Evolutionary conservation across 768 basidiomycete genomes (phyloP).

Genomic region (Tubosaeta brunneosetosa): DNA sequence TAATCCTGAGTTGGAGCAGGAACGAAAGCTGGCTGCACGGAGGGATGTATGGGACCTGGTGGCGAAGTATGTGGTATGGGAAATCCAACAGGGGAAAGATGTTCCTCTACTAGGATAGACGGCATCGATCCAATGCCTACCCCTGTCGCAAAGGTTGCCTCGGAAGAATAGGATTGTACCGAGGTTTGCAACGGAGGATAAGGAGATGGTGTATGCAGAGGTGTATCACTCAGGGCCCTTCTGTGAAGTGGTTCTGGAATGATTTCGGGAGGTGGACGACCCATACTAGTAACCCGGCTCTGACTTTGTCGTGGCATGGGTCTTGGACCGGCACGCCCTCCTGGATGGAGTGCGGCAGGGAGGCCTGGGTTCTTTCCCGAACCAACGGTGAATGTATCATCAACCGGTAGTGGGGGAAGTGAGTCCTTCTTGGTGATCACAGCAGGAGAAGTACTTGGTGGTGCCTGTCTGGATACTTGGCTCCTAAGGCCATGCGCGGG

Average conservation of each 20-base stretch:
- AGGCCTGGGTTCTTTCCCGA: constrained; percentile 20
- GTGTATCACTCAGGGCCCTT: constrained; percentile 13
- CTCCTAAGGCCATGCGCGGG: constrained; percentile 14
- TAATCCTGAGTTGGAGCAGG: constrained; percentile 2
- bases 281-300: constrained; percentile 5
- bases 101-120: constrained; percentile 16
- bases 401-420: constrained; percentile 40
- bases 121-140: constrained; percentile 6
- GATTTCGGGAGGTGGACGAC: constrained; percentile 7
- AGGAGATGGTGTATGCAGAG: constrained; percentile 8
- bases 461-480: constrained; percentile 7
- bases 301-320: constrained; percentile 17
- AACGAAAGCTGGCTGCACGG: constrained; percentile 11
- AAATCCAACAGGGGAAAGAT: constrained; percentile 1
- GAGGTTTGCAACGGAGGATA: constrained; percentile 7
- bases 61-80: constrained; percentile 3
- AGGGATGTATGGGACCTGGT: not conserved
- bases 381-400: constrained; percentile 18
- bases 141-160: not conserved
- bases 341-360: constrained; percentile 44
- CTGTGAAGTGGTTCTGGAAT: constrained; percentile 5
- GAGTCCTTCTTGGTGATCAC: constrained; percentile 26
- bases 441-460: constrained; percentile 4
- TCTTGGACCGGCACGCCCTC: constrained; percentile 22
- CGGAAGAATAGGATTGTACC: constrained; percentile 5